Evolutionary conservation across 2,329 filamentous ascomycete genomes (phyloP).

Genomic region (Emergomyces orientalis): DNA sequence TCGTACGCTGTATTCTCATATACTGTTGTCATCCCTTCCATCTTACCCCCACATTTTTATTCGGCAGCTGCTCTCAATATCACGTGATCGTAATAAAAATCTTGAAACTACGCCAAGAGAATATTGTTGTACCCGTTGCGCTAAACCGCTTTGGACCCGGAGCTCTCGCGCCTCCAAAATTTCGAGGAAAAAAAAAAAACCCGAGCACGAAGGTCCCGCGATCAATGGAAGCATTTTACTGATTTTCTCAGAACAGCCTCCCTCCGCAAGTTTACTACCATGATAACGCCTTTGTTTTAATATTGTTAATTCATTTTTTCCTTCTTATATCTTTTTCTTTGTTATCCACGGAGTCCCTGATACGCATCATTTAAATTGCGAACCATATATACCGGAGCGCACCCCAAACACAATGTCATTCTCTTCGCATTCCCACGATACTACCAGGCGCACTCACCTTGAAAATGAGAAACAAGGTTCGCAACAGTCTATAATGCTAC

Average conservation of each 20-base stretch:
- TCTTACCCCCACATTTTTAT: background rate
- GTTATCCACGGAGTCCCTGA: background rate
- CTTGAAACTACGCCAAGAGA: too few relatives aligned
- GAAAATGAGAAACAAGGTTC: constrained; percentile 13
- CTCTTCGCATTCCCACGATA: constrained; percentile 18
- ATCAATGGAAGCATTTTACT: background rate
- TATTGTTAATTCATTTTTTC: background rate
- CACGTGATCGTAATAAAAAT: background rate
- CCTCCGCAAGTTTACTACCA: background rate
- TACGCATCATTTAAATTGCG: background rate
- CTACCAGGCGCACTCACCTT: constrained; percentile 23
- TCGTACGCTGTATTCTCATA: too few relatives aligned
- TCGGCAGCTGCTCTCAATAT: background rate
- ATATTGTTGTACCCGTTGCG: too few relatives aligned
- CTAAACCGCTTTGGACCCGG: background rate
- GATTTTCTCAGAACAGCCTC: background rate
- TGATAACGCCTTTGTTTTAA: background rate
- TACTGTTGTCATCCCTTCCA: background rate
- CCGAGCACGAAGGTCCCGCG: background rate
- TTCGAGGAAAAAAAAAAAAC: background rate
- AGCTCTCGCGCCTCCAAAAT: background rate
- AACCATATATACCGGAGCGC: background rate
- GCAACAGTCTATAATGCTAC: constrained; percentile 17
- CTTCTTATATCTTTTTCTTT: background rate
- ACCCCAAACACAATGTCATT: constrained; percentile 16